Percentiles rank a stretch among this genome's conserved stretches.
Evolutionary conservation across 345 rosid genomes (phyloP).

Genomic region (Corchorus olitorius): DNA sequence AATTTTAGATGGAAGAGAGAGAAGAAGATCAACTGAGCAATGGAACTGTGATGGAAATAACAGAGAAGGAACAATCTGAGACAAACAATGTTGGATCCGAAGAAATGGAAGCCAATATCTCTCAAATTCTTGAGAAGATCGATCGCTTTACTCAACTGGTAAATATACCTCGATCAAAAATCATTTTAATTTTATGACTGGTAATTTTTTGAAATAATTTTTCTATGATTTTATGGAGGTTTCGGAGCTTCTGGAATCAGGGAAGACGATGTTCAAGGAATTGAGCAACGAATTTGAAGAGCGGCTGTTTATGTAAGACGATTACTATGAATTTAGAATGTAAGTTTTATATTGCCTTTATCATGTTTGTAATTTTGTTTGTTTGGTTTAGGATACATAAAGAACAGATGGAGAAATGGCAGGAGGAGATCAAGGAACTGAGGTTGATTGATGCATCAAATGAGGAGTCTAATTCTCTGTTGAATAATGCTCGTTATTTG

Average conservation of each 20-base stretch:
- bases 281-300: conserved; percentile 80
- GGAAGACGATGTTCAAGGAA: conserved; percentile 76
- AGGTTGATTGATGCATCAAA: conserved; percentile 74
- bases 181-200: not conserved
- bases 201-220: not conserved
- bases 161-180: conserved; percentile 12
- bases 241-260: conserved; percentile 75
- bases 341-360: not conserved
- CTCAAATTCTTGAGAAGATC: conserved; percentile 68
- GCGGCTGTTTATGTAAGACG: conserved; percentile 58
- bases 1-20: conserved; percentile 51
- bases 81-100: conserved; percentile 58
- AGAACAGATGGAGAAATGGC: conserved; percentile 89
- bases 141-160: conserved; percentile 82
- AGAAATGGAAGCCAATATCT: conserved; percentile 69
- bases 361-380: not conserved
- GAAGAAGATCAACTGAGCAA: conserved; percentile 37
- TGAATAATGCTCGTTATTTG: conserved; percentile 64
- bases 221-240: conserved; percentile 43
- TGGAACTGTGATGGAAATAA: conserved; percentile 33
- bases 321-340: not conserved
- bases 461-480: conserved; percentile 62
- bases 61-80: conserved; percentile 61
- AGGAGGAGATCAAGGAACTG: conserved; percentile 76
- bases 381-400: conserved; percentile 58